Evolutionary conservation across 1,139 yeast genomes (phyloP).

Genomic region (Suhomyces maxii): DNA sequence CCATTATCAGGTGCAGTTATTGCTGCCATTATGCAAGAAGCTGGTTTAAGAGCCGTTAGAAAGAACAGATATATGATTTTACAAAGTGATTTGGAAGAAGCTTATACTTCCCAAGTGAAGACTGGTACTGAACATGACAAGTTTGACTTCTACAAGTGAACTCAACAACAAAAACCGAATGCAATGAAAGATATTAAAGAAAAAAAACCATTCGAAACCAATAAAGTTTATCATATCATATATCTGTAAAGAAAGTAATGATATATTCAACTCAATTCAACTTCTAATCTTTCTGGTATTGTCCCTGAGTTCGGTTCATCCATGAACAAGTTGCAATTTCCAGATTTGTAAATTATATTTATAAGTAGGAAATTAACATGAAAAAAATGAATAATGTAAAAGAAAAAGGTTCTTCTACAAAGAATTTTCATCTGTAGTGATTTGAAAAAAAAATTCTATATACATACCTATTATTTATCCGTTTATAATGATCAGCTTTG

Average conservation of each 20-base stretch:
- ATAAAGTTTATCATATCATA: too few species aligned
- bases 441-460: background rate
- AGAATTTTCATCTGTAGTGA: too few species aligned
- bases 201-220: too few species aligned
- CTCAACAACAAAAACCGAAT: background rate
- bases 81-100: conserved; percentile 96
- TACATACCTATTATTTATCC: background rate
- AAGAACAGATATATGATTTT: conserved; percentile 95
- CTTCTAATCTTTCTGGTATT: too few species aligned
- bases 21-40: conserved; percentile 99
- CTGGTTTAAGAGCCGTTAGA: conserved; percentile 97
- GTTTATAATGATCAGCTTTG: too few species aligned
- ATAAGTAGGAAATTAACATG: background rate
- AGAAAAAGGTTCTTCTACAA: background rate
- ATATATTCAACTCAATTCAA: background rate
- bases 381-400: background rate
- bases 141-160: conserved; percentile 90
- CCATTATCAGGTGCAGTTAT: conserved; percentile 97
- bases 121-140: conserved; percentile 94
- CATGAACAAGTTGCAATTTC: background rate
- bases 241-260: too few species aligned
- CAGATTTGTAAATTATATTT: background rate
- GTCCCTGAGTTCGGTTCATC: too few species aligned
- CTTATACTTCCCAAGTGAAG: conserved; percentile 94
- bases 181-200: too few species aligned